A percentile compares a stretch with the other conserved stretches of the same genome.
Evolutionary conservation across 306 rosid genomes (phyloP).

Genomic region (Medicago ruthenica): DNA sequence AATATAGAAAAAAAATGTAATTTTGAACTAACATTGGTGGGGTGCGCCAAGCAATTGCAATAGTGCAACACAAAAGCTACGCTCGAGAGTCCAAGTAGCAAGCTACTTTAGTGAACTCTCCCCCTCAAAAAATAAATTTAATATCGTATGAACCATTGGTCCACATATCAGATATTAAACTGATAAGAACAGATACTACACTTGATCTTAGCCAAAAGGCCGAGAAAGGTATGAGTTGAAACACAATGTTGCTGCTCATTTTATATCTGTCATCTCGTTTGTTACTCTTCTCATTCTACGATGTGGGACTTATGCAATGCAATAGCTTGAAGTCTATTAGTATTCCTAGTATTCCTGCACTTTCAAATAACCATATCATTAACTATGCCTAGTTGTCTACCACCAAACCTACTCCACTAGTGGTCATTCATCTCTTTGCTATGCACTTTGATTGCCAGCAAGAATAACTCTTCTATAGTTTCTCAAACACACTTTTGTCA

Average conservation of each 20-base stretch:
- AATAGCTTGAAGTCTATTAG: not conserved
- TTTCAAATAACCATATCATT: not conserved
- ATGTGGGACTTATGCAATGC: slow-evolving; percentile 24
- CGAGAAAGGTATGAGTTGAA: too few relatives aligned
- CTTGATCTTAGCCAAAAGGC: too few relatives aligned
- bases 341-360: not conserved
- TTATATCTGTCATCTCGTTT: not conserved
- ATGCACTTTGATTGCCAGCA: not conserved
- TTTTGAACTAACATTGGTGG: not conserved
- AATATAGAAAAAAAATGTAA: too few relatives aligned
- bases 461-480: slow-evolving; percentile 41
- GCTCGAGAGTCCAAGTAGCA: not conserved
- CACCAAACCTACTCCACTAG: not conserved
- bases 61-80: not conserved
- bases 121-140: not conserved
- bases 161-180: slow-evolving; percentile 4
- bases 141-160: too few relatives aligned
- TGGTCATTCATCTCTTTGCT: not conserved
- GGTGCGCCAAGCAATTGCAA: not conserved
- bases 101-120: not conserved
- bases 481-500: slow-evolving; percentile 44
- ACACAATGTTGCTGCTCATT: too few relatives aligned
- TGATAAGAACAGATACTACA: too few relatives aligned
- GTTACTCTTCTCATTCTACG: not conserved
- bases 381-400: too few relatives aligned